These are phyloP conservation scores for Alternaria burnsii DNA, from an alignment of 2,329 filamentous ascomycete species.

Conservation along the genomic window DNA sequence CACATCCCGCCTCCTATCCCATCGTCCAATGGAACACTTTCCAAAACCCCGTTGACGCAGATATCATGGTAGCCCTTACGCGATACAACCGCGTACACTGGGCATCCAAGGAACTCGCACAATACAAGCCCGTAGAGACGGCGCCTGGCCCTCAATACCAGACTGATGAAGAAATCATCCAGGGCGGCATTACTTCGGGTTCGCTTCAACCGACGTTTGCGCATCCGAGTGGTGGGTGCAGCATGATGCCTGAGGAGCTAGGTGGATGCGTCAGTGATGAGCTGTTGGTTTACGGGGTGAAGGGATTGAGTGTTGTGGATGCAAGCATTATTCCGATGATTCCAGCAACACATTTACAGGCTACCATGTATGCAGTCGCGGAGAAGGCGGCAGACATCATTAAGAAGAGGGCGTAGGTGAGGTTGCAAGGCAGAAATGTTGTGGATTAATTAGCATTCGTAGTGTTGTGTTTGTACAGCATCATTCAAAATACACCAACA, in stretches of 20 bases:
- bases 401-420: background rate
- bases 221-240: constrained; percentile 25
- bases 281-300: constrained; percentile 30
- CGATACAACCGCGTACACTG: constrained; percentile 45
- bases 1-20: constrained; percentile 35
- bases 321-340: constrained; percentile 33
- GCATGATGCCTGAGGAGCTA: constrained; percentile 32
- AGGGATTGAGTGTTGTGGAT: constrained; percentile 35
- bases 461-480: background rate
- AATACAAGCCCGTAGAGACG: constrained; percentile 38
- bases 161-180: constrained; percentile 25
- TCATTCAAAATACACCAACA: background rate
- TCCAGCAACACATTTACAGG: constrained; percentile 29
- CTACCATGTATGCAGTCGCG: constrained; percentile 19
- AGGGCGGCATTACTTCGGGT: constrained; percentile 5
- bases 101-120: constrained; percentile 35
- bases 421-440: background rate
- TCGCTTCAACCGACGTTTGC: constrained; percentile 21
- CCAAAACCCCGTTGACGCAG: constrained; percentile 46
- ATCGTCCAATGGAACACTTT: constrained; percentile 43
- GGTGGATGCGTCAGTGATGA: constrained; percentile 27
- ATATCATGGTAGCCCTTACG: constrained; percentile 41
- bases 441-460: background rate
- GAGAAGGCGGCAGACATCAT: constrained; percentile 14
- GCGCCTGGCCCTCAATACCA: constrained; percentile 28